Percentiles rank a stretch among this genome's conserved stretches.
Evolutionary conservation across 805 yeast species (phyloP).

Genomic region (Barnettozyma sucrosica): DNA sequence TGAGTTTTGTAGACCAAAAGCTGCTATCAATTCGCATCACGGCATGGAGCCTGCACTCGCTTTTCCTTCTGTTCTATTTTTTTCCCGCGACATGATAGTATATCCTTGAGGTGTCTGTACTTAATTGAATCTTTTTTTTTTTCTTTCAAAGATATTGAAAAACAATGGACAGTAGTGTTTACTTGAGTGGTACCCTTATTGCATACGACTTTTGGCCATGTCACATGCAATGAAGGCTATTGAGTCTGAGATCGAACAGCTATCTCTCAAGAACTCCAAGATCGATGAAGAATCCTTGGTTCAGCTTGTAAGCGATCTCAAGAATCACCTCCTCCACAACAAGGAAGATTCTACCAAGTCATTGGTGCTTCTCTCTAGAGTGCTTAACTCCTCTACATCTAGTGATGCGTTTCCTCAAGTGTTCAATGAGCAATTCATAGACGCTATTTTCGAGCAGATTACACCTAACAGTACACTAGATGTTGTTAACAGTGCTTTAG

Average conservation of each 20-base stretch:
- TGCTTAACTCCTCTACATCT: conserved; percentile 41
- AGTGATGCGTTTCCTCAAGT: conserved; percentile 30
- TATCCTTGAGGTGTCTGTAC: no score
- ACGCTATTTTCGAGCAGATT: conserved; percentile 37
- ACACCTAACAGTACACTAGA: conserved; percentile 34
- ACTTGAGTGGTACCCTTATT: no score
- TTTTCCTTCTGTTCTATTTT: no score
- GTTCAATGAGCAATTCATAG: conserved; percentile 37
- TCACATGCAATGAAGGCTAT: background rate
- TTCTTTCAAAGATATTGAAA: no score
- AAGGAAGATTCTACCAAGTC: conserved; percentile 47
- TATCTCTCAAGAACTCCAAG: conserved; percentile 11
- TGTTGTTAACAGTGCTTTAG: conserved; percentile 37
- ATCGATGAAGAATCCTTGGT: conserved; percentile 17
- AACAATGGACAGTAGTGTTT: no score
- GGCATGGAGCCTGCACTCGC: no score
- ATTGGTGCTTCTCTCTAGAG: conserved; percentile 47
- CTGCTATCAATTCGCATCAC: no score
- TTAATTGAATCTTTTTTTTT: no score
- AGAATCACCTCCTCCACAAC: conserved; percentile 35
- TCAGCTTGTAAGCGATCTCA: conserved; percentile 28
- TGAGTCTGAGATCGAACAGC: conserved; percentile 19
- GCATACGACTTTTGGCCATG: conserved; percentile 33
- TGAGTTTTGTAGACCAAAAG: no score
- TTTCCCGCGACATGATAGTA: no score